Base-by-base conservation (phyloP, 2,329 filamentous ascomycete genomes). In the Trichoderma lentiforme region DNA sequence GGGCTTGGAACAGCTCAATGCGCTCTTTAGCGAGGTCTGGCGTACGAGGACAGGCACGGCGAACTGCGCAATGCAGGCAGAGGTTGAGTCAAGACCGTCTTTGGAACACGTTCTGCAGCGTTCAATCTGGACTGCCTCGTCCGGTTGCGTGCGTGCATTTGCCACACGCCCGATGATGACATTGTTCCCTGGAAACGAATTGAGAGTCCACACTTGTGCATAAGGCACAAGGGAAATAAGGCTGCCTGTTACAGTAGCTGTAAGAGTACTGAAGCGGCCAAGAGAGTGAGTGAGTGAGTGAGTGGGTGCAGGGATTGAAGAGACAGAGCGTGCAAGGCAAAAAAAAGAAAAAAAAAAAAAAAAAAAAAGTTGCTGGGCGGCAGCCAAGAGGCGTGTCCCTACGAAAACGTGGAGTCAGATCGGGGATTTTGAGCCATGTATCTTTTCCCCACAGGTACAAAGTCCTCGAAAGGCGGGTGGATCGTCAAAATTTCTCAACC, bases 391-490 rank as follows among this genome's bases (percentile, higher is more conserved):
- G 70, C 62, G 70, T 71, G 70, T 66, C n/a, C 34, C 70, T 71
- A 71, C 61, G 36, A 71, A 71, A 71, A 71, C 70, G 70, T 71
- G 70, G 70, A 71, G 70, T 67, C 70, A 61, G 63, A 58, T 71
- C 70, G 63, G 70, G 61, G 53, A 68, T 66, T 58, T 67, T 47
- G 53, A 28, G 28, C 47, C 21, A 68, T 60, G 70, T 71, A 71
- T 53, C 63, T 61, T 68, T 71, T 71, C 70, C 70, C 70, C 70
- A 71, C 70, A 71, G 63, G 62, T 71, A 71, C 70, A 71, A 71
- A 34, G 32, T 12, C 15, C 3, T 30, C 36, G 34, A 43, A 24
- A 56, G 34, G 32, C 8, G 43, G 21, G 62, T 66, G 60, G 60
- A 71, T 71, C 69, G 43, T 43, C 69, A 71, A 71, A 71, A 64